Base-by-base conservation (phyloP, 106 monocot genomes). In the Platanthera zijinensis region DNA sequence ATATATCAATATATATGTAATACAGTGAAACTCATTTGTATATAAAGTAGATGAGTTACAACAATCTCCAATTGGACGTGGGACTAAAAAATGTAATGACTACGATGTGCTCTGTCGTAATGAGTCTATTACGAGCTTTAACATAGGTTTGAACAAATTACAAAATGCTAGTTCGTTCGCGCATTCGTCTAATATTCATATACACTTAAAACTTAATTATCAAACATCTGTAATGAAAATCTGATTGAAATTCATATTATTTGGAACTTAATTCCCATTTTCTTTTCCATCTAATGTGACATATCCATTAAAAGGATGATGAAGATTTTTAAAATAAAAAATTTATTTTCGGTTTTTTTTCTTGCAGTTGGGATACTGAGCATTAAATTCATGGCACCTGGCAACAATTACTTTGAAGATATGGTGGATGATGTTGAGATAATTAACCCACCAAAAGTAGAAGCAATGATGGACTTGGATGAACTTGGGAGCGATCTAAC, bases 401-500 rank as follows among this genome's bases (percentile, higher is more conserved):
- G 79, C 1, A 78, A 28, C 83, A 78, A 73, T 56, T 94, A 85
- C 72, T 81, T 87, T 78, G 87, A 91, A 84, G 93, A 93, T 54
- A 76, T 88, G 90, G 77, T 76, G 32, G 73, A 76, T 66, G 83
- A 49, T 71, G 82, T 87, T 57, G 90, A 93, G 76, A 68, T 87
- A 64, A 76, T 86, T 75, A 87, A 94, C 46, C 86, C 84, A 28
- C 73, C 84, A 8, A 87, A 89, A 79, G 75, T 61, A 50, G 93
- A 88, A 73, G 87, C 83, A 10, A 71, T 85, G 73, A 48, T 82
- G 48, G 87, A 89, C 73, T 78, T 79, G 9, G 52, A 49, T 74
- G 93, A 91, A 32, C 82, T 80, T 82, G 76, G 82, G 7, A 82
- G 75, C 77, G 97, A 94, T 21, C 83, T 82, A 54, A 63, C 69